Percentiles rank a stretch among this genome's conserved stretches.
These are phyloP conservation scores for Pseudonitzschia multiseries DNA, from an alignment of 108 stramenopile species.

Conservation along the genomic window DNA sequence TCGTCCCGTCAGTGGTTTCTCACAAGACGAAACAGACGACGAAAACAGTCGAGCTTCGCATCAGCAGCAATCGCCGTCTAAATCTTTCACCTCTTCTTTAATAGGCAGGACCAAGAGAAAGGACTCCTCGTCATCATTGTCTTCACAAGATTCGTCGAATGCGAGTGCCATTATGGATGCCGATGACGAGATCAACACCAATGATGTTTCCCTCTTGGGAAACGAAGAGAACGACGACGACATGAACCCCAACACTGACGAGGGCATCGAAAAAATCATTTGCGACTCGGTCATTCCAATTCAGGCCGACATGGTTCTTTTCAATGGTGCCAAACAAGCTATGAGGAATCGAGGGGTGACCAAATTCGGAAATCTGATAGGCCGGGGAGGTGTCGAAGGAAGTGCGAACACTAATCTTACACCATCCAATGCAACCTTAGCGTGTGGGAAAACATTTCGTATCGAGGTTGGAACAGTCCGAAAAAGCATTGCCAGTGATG, in stretches of 20 bases:
- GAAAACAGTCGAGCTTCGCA: background rate
- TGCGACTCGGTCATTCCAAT: constrained; percentile 30
- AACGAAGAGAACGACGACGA: constrained; percentile 12
- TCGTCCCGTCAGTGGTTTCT: background rate
- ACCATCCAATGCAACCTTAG: background rate
- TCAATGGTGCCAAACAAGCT: constrained; percentile 56
- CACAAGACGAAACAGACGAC: background rate
- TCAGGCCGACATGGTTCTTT: constrained; percentile 45
- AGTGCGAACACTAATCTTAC: constrained; percentile 7
- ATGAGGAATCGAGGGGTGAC: constrained; percentile 32
- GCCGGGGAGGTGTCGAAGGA: constrained; percentile 33
- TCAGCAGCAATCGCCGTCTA: background rate
- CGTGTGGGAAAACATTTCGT: constrained; percentile 16
- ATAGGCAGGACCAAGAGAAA: background rate
- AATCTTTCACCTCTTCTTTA: background rate
- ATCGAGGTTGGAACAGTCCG: constrained; percentile 21
- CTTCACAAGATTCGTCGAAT: background rate
- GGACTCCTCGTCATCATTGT: background rate
- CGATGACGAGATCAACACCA: constrained; percentile 6
- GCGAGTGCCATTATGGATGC: constrained; percentile 11
- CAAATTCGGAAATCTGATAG: constrained; percentile 51
- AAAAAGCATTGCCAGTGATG: background rate
- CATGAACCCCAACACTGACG: background rate
- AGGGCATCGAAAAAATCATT: constrained; percentile 17
- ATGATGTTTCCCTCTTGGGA: constrained; percentile 2